Evolutionary conservation across 768 basidiomycete genomes (phyloP).

Genomic region (Naganishia antarctica): DNA sequence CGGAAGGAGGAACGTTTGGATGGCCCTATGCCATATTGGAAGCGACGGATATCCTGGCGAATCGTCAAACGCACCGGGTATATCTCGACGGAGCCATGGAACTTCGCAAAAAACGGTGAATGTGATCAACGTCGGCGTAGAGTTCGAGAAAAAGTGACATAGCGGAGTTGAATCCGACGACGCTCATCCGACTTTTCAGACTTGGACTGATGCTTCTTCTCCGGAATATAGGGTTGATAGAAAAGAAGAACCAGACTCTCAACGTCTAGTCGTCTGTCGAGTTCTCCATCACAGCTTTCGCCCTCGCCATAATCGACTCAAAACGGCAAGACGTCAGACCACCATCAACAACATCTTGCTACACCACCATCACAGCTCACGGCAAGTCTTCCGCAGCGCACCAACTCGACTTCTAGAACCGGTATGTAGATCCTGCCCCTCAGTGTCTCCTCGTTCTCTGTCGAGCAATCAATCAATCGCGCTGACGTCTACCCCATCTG

Average conservation of each 20-base stretch:
- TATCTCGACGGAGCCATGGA: neutral
- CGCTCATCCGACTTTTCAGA: neutral
- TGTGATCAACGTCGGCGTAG: conserved; percentile 11
- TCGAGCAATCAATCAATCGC: too few relatives aligned
- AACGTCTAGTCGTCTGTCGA: neutral
- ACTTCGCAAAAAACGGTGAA: too few relatives aligned
- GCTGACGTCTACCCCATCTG: neutral
- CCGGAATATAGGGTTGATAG: conserved; percentile 1
- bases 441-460: neutral
- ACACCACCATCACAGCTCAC: neutral
- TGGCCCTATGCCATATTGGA: neutral
- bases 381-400: neutral
- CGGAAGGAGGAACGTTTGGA: conserved; percentile 2
- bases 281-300: neutral
- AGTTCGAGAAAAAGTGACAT: conserved; percentile 10
- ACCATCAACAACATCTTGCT: too few relatives aligned
- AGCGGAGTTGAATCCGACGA: conserved; percentile 6
- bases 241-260: conserved; percentile 11
- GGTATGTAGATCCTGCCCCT: neutral
- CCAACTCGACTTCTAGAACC: neutral
- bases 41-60: neutral
- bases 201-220: neutral
- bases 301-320: neutral
- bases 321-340: neutral
- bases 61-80: conserved; percentile 3